Percentiles rank a stretch among this genome's conserved stretches.
Evolutionary conservation across 139 green algal species (phyloP).

Genomic region (Coelastrella sp.): DNA sequence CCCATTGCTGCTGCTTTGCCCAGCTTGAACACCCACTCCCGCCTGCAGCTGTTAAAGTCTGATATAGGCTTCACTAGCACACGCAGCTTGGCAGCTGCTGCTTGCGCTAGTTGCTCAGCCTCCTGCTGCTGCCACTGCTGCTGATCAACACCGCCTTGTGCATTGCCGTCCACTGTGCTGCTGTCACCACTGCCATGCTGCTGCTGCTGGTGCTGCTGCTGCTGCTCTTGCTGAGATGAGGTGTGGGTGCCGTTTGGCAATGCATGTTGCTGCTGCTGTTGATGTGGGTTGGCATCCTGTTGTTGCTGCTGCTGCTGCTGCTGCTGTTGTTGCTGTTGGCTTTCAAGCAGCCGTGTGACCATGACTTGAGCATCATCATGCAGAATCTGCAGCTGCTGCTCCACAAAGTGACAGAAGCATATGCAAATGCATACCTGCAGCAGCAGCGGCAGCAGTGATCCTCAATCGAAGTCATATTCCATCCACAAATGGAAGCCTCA

Average conservation of each 20-base stretch:
- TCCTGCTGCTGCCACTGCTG: slow-evolving; percentile 26
- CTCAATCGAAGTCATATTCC: background rate
- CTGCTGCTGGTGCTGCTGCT: slow-evolving; percentile 32
- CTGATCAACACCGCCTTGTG: background rate
- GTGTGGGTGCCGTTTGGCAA: background rate
- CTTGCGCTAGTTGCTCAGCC: background rate
- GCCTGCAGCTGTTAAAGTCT: slow-evolving; percentile 39
- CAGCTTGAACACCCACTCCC: slow-evolving; percentile 43
- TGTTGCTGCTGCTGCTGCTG: slow-evolving; percentile 14
- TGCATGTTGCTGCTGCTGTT: slow-evolving; percentile 28
- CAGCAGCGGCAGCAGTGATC: background rate
- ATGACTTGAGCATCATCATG: slow-evolving; percentile 34
- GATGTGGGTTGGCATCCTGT: background rate
- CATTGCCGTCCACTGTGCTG: background rate
- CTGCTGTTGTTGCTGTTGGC: slow-evolving; percentile 23
- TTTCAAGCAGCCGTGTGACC: slow-evolving; percentile 17
- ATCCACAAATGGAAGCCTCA: too few relatives aligned
- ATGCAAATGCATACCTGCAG: slow-evolving; percentile 44
- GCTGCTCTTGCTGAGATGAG: background rate
- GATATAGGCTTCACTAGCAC: slow-evolving; percentile 8
- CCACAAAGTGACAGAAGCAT: slow-evolving; percentile 43
- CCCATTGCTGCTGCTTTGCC: slow-evolving; percentile 38
- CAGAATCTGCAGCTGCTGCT: slow-evolving; percentile 37
- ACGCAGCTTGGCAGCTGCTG: slow-evolving; percentile 29
- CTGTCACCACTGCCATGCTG: background rate